Base-by-base conservation (phyloP, 2,329 filamentous ascomycete species). In the Ophiobolus disseminans region DNA sequence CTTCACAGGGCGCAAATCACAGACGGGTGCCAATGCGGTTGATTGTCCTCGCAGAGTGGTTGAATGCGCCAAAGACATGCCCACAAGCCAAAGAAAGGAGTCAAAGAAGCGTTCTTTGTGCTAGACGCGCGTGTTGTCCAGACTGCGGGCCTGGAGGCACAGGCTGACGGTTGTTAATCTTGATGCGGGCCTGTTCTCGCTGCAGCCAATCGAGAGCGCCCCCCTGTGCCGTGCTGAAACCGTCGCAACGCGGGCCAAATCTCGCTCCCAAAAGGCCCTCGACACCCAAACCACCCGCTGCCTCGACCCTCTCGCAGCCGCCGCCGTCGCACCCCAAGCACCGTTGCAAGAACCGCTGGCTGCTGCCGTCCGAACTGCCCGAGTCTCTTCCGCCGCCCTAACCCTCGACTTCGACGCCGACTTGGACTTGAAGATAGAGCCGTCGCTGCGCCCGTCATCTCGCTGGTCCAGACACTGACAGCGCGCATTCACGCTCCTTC, bases 151-250 rank as follows among this genome's bases (percentile, higher is more conserved):
- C 34, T 20, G 23, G 25, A 45, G 55, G 58, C 53, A 62, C 51
- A 52, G 55, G 59, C 59, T 62, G 60, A 58, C 53, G 53, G 50
- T 50, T 54, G 53, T 57, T 62, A 58, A 60, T 61, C 48, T 58
- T 48, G 44, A 45, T 54, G 45, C 46, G 46, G 45, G 47, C 50
- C 37, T 46, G 32, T 28, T 45, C 37, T 38, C 44, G 23, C 37
- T 23, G 11, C 30, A 45, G 48, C 56, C 56, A 59, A 59, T 56
- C 35, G 47, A 46, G 45, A 48, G 44, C 22, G 26, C 31, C 38
- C 34, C 45, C 47, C 40, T 45, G 44, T 5, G 31, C 42, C 46
- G 40, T 47, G 26, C 47, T 67, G 64, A 67, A 67, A 67, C 64
- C 52, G 55, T 58, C 55, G 53, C 53, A 58, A 56, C 45, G 50